Base-by-base conservation (phyloP, 768 basidiomycete species). In the Xerocomellus amylosporus region DNA sequence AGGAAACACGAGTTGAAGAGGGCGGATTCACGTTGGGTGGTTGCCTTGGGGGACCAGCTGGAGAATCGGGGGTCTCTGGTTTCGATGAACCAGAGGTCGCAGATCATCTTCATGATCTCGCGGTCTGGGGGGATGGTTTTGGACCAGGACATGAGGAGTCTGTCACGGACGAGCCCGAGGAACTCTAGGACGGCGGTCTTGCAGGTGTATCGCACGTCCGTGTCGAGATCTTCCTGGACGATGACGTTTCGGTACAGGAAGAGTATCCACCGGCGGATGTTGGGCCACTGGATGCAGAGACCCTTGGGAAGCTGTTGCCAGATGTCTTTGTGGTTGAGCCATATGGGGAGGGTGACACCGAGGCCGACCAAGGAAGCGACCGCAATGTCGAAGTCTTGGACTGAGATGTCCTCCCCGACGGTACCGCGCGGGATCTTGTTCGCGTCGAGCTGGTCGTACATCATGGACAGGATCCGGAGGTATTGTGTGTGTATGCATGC, bases 11-110 rank as follows among this genome's bases (percentile, higher is more conserved):
- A 59, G 13, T 71, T 69, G 40, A 69, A 58, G 38, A 69, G 44
- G 0, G 59, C 66, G 5, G 68, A 68, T 61, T 70, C 68, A n/a
- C 69, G 67, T 33, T 69, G 66, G 20, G 53, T 24, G 13, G 28
- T 54, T 24, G 30, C 37, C 2, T 31, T 38, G 15, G 36, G n/a
- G 15, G 58, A 53, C 56, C 62, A 59, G 24, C 64, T 67, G 10
- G 58, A 66, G 30, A 71, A 69, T 5, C 54, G 34, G 3, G 56
- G 48, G n/a, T 69, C 60, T 8, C 55, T 28, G 4, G 62, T 54
- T 51, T 69, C 69, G 26, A 69, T 60, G 46, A 60, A 62, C 67
- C 66, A 69, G 15, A 69, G 62, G 28, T 62, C 50, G 49, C 62
- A 66, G 51, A 69, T 66, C 58, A 69, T 46, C 34, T 48, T 53